Evolutionary conservation across 192 early-diverging fungal species (phyloP).

Genomic region (Coemansia sp.): DNA sequence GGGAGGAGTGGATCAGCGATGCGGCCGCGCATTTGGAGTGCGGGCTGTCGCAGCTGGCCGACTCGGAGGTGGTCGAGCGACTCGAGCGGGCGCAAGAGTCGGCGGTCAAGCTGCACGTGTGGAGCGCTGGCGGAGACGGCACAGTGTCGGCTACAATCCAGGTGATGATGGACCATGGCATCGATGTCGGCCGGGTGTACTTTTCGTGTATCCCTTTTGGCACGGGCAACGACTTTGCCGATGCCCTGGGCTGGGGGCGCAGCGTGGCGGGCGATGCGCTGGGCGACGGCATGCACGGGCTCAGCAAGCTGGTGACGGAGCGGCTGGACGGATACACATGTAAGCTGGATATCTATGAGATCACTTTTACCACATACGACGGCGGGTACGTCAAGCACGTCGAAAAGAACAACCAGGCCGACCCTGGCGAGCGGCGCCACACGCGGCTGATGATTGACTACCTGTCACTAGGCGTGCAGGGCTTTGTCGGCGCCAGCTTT

Average conservation of each 20-base stretch:
- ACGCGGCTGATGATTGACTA: conserved; percentile 72
- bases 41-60: conserved; percentile 37
- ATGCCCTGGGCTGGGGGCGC: conserved; percentile 79
- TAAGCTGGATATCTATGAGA: conserved; percentile 73
- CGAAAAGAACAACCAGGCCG: conserved; percentile 56
- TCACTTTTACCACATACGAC: conserved; percentile 62
- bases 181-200: conserved; percentile 68
- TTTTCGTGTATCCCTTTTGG: conserved; percentile 79
- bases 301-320: conserved; percentile 63
- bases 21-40: conserved; percentile 44
- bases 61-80: conserved; percentile 39
- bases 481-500: conserved; percentile 71
- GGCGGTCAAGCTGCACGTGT: conserved; percentile 69
- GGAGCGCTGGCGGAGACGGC: conserved; percentile 80
- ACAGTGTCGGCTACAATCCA: conserved; percentile 75
- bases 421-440: conserved; percentile 53
- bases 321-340: conserved; percentile 67
- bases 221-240: conserved; percentile 76
- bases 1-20: conserved; percentile 54
- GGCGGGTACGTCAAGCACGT: conserved; percentile 69
- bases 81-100: conserved; percentile 49
- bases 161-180: conserved; percentile 62
- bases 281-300: conserved; percentile 60
- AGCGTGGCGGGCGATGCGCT: conserved; percentile 66
- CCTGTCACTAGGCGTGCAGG: conserved; percentile 76